Base-by-base conservation (phyloP, 202 grass and related monocot species). In the Eragrostis tef region DNA sequence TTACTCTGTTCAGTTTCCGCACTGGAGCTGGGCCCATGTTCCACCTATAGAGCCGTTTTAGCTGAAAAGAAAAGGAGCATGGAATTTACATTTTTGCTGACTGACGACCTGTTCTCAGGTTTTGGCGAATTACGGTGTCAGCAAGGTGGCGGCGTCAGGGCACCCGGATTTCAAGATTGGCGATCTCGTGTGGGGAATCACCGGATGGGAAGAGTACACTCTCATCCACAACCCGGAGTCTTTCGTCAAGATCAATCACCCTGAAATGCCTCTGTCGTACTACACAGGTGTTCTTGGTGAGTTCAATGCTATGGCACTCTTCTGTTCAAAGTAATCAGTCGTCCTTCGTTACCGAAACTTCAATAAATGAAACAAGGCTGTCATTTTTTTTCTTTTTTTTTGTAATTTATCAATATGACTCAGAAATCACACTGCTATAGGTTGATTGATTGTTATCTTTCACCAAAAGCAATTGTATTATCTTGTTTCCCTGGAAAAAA, bases 191-290 rank as follows among this genome's bases (percentile, higher is more conserved):
- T 94, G 76, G 80, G 86, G 88, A 22, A 63, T 19, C 0, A 91
- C 86, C 45, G 84, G 92, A 52, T 91, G 89, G 86, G 92, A 91
- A 79, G 92, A 91, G n/a, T 91, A 89, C 52, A 91, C 70, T 69
- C 46, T 86, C 2, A 24, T 94, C 20, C 25, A 64, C 66, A 52
- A 73, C 1, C 46, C 44, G 36, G 44, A 6, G 4, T 41, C 42
- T 53, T 0, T 47, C 10, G 53, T 75, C 51, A 93, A 90, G 62
- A 74, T 93, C 29, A 88, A 81, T 48, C 67, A 93, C 20, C 54
- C 85, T 3, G 87, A 93, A 44, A 2, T 90, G 7, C 88, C 88
- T 43, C 88, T 93, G 14, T 93, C 91, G 0, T 84, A 90, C 60
- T 93, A 93, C 63, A 86, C 91, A 1, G 88, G 88, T 34, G 61